Conservation (phyloP, 371 early-diverging fungal genomes). For the Mortierella sp. region DNA sequence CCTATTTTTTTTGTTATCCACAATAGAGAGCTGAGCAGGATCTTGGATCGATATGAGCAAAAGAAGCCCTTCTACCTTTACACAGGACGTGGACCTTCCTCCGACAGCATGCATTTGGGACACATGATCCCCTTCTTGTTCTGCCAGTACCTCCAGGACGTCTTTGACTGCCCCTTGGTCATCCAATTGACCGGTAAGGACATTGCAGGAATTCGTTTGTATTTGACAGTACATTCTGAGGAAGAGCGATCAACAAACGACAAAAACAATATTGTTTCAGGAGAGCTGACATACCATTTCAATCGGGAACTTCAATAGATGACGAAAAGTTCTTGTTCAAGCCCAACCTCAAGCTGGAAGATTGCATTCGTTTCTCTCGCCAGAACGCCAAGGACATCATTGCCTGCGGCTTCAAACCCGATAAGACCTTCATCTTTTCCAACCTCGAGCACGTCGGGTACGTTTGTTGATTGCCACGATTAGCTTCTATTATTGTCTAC, state of each 20-base stretch:
- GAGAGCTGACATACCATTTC: neutral
- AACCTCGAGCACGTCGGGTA: conserved; percentile 95
- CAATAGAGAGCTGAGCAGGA: conserved; percentile 89
- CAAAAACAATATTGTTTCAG: neutral
- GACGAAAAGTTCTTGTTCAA: conserved; percentile 99
- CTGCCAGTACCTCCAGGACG: conserved; percentile 99
- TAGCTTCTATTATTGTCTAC: neutral
- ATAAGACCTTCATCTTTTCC: conserved; percentile 99
- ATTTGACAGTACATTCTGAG: neutral
- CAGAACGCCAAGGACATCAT: conserved; percentile 99
- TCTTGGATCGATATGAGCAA: conserved; percentile 93
- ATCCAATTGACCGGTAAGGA: conserved; percentile 93
- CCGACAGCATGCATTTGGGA: conserved; percentile 98
- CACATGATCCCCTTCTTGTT: conserved; percentile 99
- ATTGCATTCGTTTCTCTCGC: conserved; percentile 83
- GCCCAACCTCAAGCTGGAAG: conserved; percentile 90
- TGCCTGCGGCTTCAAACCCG: conserved; percentile 98
- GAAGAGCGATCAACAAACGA: too few species aligned
- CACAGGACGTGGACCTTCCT: conserved; percentile 99
- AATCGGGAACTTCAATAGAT: conserved; percentile 65
- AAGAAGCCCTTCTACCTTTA: conserved; percentile 99
- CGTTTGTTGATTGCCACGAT: neutral
- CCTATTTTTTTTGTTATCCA: neutral
- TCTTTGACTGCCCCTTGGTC: conserved; percentile 97
- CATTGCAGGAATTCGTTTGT: neutral